phyloP scores from a whole-genome alignment of 73 alveolate genomes.

The Symbiodinium pilosum region DNA sequence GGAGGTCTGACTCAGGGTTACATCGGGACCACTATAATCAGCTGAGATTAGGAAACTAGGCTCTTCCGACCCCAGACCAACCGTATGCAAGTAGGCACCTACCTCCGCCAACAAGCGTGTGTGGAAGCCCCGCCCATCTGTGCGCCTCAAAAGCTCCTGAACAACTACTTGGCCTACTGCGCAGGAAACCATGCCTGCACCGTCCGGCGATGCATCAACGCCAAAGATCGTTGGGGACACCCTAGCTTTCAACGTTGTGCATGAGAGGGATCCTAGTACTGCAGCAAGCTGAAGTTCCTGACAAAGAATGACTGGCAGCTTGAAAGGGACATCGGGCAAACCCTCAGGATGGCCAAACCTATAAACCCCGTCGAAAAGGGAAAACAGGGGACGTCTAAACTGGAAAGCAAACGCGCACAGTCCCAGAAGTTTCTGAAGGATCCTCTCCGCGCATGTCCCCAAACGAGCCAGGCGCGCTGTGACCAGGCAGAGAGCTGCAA shows the following conservation, averaged over 20 bases:
- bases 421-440: not conserved
- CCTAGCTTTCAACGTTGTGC: not conserved
- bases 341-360: not conserved
- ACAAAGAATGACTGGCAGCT: not conserved
- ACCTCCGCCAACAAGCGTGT: not conserved
- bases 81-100: not conserved
- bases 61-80: not conserved
- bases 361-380: not conserved
- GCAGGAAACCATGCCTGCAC: conserved; percentile 3
- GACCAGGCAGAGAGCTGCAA: not conserved
- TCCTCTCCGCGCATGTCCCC: not conserved
- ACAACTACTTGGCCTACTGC: not conserved
- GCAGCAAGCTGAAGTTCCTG: not conserved
- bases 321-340: not conserved
- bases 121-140: conserved; percentile 6
- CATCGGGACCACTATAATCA: not conserved
- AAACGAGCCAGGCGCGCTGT: not conserved
- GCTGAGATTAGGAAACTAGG: too few relatives aligned
- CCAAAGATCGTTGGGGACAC: not conserved
- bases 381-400: not conserved
- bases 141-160: not conserved
- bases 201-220: conserved; percentile 1
- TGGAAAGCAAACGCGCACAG: conserved; percentile 21
- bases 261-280: not conserved
- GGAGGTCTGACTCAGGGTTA: not conserved